These are phyloP conservation scores for Vaccinium vitisidaea DNA, from an alignment of 148 eudicot genomes.

Conservation along the genomic window DNA sequence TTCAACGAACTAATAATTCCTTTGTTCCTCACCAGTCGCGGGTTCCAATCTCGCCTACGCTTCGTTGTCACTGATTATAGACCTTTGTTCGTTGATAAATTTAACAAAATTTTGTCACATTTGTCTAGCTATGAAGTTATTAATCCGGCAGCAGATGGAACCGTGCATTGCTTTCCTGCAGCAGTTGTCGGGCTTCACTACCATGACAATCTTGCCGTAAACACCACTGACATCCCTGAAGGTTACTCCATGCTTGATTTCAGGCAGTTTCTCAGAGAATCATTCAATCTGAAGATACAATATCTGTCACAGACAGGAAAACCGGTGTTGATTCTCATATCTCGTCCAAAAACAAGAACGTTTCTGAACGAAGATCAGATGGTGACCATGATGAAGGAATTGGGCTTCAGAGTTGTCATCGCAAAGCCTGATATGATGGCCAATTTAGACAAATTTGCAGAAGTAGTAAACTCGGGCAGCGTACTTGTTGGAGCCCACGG, in stretches of 20 bases:
- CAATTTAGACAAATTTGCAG: conserved; percentile 31
- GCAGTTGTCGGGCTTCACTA: conserved; percentile 49
- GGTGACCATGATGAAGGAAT: conserved; percentile 34
- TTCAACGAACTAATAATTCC: conserved; percentile 60
- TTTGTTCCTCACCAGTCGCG: conserved; percentile 46
- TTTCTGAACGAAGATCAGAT: conserved; percentile 43
- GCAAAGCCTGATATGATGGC: conserved; percentile 24
- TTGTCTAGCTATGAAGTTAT: conserved; percentile 40
- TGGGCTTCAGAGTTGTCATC: conserved; percentile 41
- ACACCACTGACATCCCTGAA: conserved; percentile 31
- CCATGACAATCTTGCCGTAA: conserved; percentile 36
- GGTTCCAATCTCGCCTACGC: conserved; percentile 33
- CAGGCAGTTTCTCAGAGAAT: conserved; percentile 34
- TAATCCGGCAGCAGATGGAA: conserved; percentile 27
- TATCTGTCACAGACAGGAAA: conserved; percentile 9
- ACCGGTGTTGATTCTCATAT: conserved; percentile 35
- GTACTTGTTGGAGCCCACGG: conserved; percentile 59
- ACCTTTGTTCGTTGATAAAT: conserved; percentile 35
- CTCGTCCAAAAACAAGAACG: conserved; percentile 41
- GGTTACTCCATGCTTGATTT: conserved; percentile 39
- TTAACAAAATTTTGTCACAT: conserved; percentile 23
- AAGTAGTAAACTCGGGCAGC: conserved; percentile 40
- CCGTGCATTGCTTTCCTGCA: conserved; percentile 55
- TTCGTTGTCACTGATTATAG: conserved; percentile 43
- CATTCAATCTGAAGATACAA: conserved; percentile 26